Conservation (phyloP, 2,329 filamentous ascomycete genomes). For the Penicillium fuscoglaucum region DNA sequence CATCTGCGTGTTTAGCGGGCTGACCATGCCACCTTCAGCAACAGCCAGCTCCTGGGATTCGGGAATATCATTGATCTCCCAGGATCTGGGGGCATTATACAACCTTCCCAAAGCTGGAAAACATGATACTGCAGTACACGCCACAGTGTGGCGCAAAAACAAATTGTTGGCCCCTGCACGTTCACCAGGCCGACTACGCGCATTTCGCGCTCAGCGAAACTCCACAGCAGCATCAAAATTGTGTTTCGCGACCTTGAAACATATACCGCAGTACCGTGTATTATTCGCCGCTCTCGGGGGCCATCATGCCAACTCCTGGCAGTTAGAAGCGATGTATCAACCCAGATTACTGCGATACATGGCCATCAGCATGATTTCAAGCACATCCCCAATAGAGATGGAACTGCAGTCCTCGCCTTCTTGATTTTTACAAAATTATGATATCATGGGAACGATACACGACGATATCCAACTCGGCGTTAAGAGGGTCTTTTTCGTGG, state of each 20-base stretch:
- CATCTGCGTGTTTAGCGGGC: no score
- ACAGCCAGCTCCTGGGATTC: neutral
- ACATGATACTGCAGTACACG: neutral
- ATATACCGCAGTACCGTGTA: neutral
- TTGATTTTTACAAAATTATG: conserved; percentile 17
- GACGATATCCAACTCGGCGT: neutral
- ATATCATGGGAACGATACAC: neutral
- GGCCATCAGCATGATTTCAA: conserved; percentile 38
- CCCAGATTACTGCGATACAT: neutral
- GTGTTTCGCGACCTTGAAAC: neutral
- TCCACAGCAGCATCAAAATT: neutral
- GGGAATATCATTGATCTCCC: neutral
- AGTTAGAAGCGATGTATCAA: neutral
- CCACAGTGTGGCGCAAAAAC: neutral
- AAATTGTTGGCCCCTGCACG: neutral
- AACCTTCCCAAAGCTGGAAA: neutral
- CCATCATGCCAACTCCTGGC: neutral
- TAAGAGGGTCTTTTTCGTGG: neutral
- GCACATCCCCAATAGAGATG: conserved; percentile 43
- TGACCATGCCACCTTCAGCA: neutral
- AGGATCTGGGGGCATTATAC: neutral
- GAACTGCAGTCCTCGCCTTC: conserved; percentile 40
- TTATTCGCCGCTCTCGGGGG: neutral
- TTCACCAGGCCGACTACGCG: neutral
- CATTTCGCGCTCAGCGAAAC: neutral